phyloP scores from a whole-genome alignment of 2,329 filamentous ascomycete species.

The Colletotrichum eremochloae region DNA sequence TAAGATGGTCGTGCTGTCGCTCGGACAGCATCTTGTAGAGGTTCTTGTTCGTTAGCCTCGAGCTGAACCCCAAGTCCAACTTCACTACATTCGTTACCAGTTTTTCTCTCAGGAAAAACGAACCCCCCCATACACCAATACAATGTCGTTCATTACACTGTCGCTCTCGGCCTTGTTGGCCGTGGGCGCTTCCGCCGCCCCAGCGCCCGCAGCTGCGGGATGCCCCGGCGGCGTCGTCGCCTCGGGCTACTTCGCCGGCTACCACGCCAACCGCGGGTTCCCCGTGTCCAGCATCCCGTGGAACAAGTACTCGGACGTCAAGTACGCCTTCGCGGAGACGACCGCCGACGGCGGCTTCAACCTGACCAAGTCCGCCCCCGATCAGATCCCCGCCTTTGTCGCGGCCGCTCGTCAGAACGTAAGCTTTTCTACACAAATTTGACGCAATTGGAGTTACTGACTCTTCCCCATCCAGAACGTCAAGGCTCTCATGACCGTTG shows the following conservation, averaged over 20 bases:
- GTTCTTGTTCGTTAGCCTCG: constrained; percentile 8
- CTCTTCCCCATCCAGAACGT: neutral
- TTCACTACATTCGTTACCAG: constrained; percentile 11
- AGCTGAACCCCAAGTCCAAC: constrained; percentile 19
- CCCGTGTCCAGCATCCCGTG: constrained; percentile 28
- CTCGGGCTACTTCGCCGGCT: constrained; percentile 36
- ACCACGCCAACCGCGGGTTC: constrained; percentile 32
- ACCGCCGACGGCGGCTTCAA: constrained; percentile 20
- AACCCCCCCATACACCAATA: neutral
- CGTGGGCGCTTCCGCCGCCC: constrained; percentile 23
- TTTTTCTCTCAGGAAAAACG: neutral
- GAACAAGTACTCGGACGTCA: constrained; percentile 41
- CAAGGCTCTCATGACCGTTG: constrained; percentile 36
- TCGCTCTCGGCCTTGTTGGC: constrained; percentile 34
- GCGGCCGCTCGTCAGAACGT: constrained; percentile 18
- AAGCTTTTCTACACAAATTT: neutral
- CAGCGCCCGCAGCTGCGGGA: neutral
- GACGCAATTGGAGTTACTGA: neutral
- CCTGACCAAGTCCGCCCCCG: constrained; percentile 33
- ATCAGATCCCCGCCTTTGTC: constrained; percentile 34
- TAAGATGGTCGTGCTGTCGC: constrained; percentile 1
- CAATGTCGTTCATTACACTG: constrained; percentile 34
- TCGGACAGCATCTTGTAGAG: rapidly evolving
- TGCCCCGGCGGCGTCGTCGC: constrained; percentile 29
- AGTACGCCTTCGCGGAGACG: constrained; percentile 39